phyloP scores from a whole-genome alignment of 352 stramenopile species.

The Phytophthora aleatoria region DNA sequence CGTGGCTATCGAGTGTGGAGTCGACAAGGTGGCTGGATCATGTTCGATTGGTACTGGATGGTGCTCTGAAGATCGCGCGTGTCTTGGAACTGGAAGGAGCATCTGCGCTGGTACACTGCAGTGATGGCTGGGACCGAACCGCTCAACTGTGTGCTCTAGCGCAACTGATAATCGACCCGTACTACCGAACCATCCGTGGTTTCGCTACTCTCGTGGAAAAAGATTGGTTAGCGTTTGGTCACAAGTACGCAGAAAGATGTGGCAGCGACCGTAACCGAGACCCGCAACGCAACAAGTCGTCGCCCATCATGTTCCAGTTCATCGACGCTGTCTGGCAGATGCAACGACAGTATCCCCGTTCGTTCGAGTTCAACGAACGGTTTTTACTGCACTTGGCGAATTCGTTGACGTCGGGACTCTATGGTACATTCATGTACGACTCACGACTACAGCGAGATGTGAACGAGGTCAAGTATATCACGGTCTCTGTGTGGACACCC shows the following conservation, averaged over 20 bases:
- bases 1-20: conserved; percentile 74
- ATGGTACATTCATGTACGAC: conserved; percentile 87
- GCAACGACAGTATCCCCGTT: conserved; percentile 72
- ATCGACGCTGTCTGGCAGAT: conserved; percentile 88
- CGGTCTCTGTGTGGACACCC: conserved; percentile 82
- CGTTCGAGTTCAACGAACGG: conserved; percentile 88
- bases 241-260: conserved; percentile 81
- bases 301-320: conserved; percentile 89
- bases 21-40: conserved; percentile 88
- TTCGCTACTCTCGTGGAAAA: conserved; percentile 87
- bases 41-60: conserved; percentile 80
- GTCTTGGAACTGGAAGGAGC: conserved; percentile 85
- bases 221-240: conserved; percentile 86
- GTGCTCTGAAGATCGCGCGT: conserved; percentile 83
- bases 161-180: conserved; percentile 90
- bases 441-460: conserved; percentile 67
- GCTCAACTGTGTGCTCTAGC: conserved; percentile 76
- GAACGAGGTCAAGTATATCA: conserved; percentile 58
- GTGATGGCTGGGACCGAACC: conserved; percentile 89
- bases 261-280: conserved; percentile 79
- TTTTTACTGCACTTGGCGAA: conserved; percentile 86
- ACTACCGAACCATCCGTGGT: conserved; percentile 84
- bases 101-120: conserved; percentile 87
- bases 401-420: conserved; percentile 76
- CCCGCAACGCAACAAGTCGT: conserved; percentile 74